These are phyloP conservation scores for Apiospora aurea DNA, from an alignment of 2,329 filamentous ascomycete species.

Conservation along the genomic window DNA sequence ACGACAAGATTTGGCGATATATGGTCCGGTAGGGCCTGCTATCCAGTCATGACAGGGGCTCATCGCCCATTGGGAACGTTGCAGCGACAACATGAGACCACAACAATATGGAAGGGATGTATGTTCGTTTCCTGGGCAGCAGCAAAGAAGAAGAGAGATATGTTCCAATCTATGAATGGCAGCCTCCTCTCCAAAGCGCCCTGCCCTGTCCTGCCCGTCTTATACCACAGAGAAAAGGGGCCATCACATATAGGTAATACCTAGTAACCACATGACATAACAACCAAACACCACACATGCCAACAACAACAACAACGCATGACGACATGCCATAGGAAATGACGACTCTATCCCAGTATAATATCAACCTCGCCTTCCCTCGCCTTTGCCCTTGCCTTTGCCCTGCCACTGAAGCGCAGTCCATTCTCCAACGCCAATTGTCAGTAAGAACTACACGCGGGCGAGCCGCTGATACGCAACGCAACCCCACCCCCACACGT, in stretches of 20 bases:
- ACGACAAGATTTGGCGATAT: too few species aligned
- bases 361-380: background rate
- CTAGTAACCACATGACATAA: background rate
- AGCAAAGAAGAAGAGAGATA: background rate
- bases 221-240: conserved; percentile 1
- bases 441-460: background rate
- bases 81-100: background rate
- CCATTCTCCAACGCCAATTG: conserved; percentile 3
- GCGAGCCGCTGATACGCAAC: background rate
- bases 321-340: background rate
- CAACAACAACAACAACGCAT: background rate
- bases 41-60: background rate
- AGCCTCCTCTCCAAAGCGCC: background rate
- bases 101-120: background rate
- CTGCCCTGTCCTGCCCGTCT: background rate
- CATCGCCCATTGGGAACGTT: background rate
- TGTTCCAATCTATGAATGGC: conserved; percentile 20
- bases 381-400: background rate
- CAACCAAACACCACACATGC: background rate
- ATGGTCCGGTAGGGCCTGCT: too few species aligned
- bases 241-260: background rate
- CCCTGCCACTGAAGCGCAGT: conserved; percentile 7
- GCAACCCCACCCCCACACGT: background rate
- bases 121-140: background rate
- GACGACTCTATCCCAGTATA: background rate